Conservation (phyloP, 495 filamentous ascomycete species). For the Tuber umbilicatum region DNA sequence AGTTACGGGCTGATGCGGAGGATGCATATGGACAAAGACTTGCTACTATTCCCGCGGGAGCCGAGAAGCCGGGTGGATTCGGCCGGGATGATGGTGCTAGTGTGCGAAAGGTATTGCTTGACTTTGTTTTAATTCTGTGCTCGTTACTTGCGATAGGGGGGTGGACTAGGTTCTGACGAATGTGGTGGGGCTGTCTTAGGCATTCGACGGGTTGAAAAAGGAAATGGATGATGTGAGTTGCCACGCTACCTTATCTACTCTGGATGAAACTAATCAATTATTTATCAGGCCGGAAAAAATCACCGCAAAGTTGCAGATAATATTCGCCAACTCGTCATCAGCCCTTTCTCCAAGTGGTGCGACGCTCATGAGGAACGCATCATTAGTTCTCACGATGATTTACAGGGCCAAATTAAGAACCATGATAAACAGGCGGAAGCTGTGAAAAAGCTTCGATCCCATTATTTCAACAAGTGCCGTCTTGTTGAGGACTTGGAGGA, state of each 20-base stretch:
- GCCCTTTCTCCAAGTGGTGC: slow-evolving; percentile 90
- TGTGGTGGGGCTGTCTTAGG: slow-evolving; percentile 49
- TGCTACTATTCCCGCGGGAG: slow-evolving; percentile 75
- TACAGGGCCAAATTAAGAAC: slow-evolving; percentile 79
- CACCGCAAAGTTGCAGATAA: slow-evolving; percentile 94
- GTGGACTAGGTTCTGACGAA: slow-evolving; percentile 2
- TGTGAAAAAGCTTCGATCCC: slow-evolving; percentile 84
- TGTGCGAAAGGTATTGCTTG: slow-evolving; percentile 69
- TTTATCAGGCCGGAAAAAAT: slow-evolving; percentile 59
- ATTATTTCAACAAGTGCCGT: slow-evolving; percentile 98
- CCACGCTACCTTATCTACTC: neutral
- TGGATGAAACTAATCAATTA: slow-evolving; percentile 7
- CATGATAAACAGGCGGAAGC: slow-evolving; percentile 86
- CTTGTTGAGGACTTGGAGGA: slow-evolving; percentile 94
- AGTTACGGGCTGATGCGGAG: slow-evolving; percentile 92
- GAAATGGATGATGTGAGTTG: slow-evolving; percentile 72
- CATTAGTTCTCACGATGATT: slow-evolving; percentile 86
- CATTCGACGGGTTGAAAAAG: slow-evolving; percentile 86
- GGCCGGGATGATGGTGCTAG: slow-evolving; percentile 91
- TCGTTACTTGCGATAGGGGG: slow-evolving; percentile 11
- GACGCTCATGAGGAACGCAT: slow-evolving; percentile 86
- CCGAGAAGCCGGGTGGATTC: slow-evolving; percentile 80
- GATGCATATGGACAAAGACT: slow-evolving; percentile 78
- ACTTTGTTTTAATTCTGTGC: slow-evolving; percentile 11
- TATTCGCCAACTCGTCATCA: slow-evolving; percentile 89